These are phyloP conservation scores for Fusarium setosum DNA, from an alignment of 2,329 filamentous ascomycete species.

Conservation along the genomic window DNA sequence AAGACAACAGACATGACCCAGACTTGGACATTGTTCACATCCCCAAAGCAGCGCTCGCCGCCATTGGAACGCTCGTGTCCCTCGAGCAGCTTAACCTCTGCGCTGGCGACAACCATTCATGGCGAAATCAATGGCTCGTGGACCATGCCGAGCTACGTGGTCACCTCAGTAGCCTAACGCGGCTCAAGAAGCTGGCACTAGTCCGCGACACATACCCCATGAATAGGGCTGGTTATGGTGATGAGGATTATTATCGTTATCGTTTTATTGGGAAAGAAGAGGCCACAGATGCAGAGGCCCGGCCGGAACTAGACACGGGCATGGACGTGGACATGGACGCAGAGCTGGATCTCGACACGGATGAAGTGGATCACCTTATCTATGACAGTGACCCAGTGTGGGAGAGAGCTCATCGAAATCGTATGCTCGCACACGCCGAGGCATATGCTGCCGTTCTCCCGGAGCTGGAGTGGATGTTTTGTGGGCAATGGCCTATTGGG, in stretches of 20 bases:
- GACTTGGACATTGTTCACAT: not conserved
- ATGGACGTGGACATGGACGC: too few species aligned
- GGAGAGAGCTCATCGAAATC: conserved; percentile 28
- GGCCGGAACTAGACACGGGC: not conserved
- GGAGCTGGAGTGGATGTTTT: conserved; percentile 24
- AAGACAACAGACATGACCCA: not conserved
- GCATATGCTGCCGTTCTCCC: conserved; percentile 20
- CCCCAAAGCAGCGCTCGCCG: not conserved
- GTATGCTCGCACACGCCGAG: conserved; percentile 28
- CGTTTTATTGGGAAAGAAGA: not conserved
- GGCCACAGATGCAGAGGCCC: not conserved
- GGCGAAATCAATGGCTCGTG: conserved; percentile 10
- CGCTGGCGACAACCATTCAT: not conserved
- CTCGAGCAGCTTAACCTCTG: conserved; percentile 21
- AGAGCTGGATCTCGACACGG: not conserved
- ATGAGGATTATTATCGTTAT: not conserved
- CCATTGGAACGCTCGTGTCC: conserved; percentile 10
- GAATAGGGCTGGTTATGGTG: not conserved
- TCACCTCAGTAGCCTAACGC: not conserved
- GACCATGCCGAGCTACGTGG: conserved; percentile 3
- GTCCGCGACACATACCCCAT: conserved; percentile 12
- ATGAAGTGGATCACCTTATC: not conserved
- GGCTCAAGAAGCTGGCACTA: conserved; percentile 17
- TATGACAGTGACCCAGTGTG: not conserved
- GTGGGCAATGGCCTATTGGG: conserved; percentile 17